Percentiles rank a stretch among this genome's conserved stretches.
These are phyloP conservation scores for Tetrahymena elliotti DNA, from an alignment of 73 alveolate species.

Conservation along the genomic window DNA sequence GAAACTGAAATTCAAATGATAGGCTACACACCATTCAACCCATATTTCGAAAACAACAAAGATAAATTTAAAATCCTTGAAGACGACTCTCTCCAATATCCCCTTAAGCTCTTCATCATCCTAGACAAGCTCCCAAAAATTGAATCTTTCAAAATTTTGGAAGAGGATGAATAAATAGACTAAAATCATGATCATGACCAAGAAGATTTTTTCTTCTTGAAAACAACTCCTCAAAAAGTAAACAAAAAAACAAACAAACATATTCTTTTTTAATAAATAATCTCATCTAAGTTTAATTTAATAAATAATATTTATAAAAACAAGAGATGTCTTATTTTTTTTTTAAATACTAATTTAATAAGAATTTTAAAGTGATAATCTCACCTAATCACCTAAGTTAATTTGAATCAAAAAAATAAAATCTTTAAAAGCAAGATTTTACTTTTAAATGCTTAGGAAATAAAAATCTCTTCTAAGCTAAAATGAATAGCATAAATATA, in stretches of 20 bases:
- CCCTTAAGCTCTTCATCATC: background rate
- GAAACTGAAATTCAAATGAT: slow-evolving; percentile 3
- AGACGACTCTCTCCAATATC: background rate
- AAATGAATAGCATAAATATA: background rate
- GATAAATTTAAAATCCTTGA: background rate
- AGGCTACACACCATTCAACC: background rate
- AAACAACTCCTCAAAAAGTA: background rate
- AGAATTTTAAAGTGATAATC: no score
- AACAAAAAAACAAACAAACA: background rate
- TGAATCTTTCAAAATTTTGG: background rate
- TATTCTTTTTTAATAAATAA: no score
- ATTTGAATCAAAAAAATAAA: background rate
- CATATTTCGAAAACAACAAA: background rate
- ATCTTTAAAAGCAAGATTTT: background rate
- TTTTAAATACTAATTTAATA: no score
- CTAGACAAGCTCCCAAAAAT: background rate
- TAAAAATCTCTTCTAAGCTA: background rate
- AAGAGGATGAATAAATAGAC: background rate
- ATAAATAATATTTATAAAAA: no score
- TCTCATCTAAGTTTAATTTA: no score
- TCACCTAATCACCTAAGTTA: no score
- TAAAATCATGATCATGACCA: background rate
- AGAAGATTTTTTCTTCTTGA: background rate
- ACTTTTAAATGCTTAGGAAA: slow-evolving; percentile 11
- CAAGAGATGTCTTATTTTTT: no score